Evolutionary conservation across 257 asterid genomes (phyloP).

Genomic region (Solanum rostratum): DNA sequence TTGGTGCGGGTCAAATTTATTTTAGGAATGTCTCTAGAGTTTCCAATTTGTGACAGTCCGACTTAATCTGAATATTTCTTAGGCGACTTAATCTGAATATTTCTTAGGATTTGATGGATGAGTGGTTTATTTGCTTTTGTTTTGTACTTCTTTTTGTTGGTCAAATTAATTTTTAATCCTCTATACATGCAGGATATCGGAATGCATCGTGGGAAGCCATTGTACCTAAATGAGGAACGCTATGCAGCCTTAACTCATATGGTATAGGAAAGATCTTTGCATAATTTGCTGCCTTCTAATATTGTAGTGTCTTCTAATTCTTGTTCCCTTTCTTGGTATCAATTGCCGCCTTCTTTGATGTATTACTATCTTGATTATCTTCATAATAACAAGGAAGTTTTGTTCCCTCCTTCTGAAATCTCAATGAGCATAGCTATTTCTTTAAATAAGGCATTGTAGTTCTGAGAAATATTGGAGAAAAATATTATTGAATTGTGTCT

Average conservation of each 20-base stretch:
- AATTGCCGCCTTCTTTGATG: not conserved
- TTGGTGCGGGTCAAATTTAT: not conserved
- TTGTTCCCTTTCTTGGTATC: not conserved
- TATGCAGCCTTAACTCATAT: constrained; percentile 79
- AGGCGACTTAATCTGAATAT: no score
- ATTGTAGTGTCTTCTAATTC: not conserved
- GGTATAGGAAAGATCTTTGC: constrained; percentile 28
- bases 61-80: not conserved
- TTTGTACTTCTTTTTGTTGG: no score
- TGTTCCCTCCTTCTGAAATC: not conserved
- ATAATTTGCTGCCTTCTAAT: not conserved
- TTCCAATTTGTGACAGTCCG: not conserved
- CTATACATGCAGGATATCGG: constrained; percentile 55
- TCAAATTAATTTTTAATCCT: no score
- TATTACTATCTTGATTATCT: not conserved
- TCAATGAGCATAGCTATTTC: not conserved
- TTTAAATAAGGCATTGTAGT: not conserved
- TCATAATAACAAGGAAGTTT: not conserved
- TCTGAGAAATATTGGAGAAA: no score
- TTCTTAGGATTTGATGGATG: not conserved
- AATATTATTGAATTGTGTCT: no score
- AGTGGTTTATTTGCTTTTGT: not conserved
- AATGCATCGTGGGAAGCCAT: constrained; percentile 83
- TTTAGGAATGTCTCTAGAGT: not conserved
- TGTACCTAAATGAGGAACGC: constrained; percentile 86